These are phyloP conservation scores for Solanum bulbocastanum DNA, from an alignment of 257 asterid species.

Conservation along the genomic window DNA sequence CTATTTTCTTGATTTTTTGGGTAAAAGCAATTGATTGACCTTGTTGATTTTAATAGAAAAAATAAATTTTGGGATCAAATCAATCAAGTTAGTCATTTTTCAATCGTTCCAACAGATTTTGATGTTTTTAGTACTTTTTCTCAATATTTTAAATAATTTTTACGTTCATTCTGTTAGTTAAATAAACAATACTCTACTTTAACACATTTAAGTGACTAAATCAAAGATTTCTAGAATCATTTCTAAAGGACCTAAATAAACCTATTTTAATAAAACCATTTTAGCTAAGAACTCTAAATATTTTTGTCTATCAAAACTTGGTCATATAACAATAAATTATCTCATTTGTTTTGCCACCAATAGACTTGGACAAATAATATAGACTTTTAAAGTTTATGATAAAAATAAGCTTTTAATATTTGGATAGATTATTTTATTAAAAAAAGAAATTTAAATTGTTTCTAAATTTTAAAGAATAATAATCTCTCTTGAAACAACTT, in stretches of 20 bases:
- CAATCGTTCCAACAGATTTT: neutral
- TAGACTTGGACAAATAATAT: neutral
- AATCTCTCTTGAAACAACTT: neutral
- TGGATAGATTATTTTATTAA: neutral
- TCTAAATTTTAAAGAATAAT: neutral
- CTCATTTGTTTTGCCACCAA: neutral
- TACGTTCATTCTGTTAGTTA: too few relatives aligned
- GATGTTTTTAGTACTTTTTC: fast-evolving
- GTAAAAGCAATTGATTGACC: neutral
- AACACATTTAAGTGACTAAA: neutral
- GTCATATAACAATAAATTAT: neutral
- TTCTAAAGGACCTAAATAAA: neutral
- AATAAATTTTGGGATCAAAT: neutral
- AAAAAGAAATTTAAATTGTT: neutral
- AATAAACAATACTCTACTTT: neutral
- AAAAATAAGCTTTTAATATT: neutral
- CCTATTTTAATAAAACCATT: neutral
- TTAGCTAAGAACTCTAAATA: neutral
- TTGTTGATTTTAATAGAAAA: neutral
- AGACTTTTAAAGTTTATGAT: neutral
- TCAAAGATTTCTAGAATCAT: neutral
- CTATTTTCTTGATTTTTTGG: neutral
- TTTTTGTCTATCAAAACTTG: neutral
- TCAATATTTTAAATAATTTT: neutral
- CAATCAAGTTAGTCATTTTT: neutral